A percentile compares a stretch with the other conserved stretches of the same genome.
Conservation (phyloP, 2,329 filamentous ascomycete species). For the Calonectria pauciramosa region DNA sequence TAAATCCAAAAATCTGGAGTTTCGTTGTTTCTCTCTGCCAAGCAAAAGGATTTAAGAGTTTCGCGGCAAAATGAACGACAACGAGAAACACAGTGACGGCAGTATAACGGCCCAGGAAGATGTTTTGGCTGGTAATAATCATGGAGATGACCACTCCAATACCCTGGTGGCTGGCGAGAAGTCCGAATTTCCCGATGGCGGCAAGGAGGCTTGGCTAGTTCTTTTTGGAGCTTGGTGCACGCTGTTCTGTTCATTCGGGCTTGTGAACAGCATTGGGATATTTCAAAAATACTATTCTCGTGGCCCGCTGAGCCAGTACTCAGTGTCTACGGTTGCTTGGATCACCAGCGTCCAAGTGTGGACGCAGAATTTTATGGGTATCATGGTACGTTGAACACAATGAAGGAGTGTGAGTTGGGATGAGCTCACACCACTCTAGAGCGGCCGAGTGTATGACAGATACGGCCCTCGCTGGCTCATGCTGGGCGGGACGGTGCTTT, state of each 20-base stretch:
- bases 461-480: conserved; percentile 72
- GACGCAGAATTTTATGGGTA: conserved; percentile 61
- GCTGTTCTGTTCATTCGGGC: conserved; percentile 58
- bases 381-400: conserved; percentile 47
- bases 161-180: neutral
- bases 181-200: conserved; percentile 38
- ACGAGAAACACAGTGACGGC: neutral
- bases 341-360: conserved; percentile 70
- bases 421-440: conserved; percentile 34
- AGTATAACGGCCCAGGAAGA: neutral
- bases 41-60: neutral
- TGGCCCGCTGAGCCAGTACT: conserved; percentile 61
- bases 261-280: conserved; percentile 62
- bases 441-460: conserved; percentile 73
- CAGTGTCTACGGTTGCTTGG: conserved; percentile 71
- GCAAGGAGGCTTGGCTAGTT: conserved; percentile 53
- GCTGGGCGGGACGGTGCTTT: conserved; percentile 64
- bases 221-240: conserved; percentile 57
- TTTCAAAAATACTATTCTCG: conserved; percentile 72
- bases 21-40: neutral
- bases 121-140: neutral
- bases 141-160: neutral
- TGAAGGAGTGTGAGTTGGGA: neutral
- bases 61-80: neutral
- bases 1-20: neutral